Base-by-base conservation (phyloP, 129 eudicot genomes). In the Chrysanthemum makinoi region DNA sequence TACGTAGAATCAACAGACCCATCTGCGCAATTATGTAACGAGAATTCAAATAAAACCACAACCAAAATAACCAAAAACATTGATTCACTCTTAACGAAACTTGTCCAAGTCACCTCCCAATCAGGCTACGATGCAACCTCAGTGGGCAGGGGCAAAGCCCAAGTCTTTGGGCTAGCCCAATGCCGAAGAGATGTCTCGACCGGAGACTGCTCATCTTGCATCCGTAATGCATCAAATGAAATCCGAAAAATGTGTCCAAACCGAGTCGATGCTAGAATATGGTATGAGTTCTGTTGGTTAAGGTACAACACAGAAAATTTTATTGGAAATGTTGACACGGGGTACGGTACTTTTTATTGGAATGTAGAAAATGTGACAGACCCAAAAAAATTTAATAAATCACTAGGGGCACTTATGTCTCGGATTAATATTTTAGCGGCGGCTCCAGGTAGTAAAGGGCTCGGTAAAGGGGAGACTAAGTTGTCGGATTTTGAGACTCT, bases 211-310 rank as follows among this genome's bases (percentile, higher is more conserved):
- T 70, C 83, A 0, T 22, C 61, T 51, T 93, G 98, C 84, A 87
- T 89, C 69, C 82, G 77, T 70, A 85, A 82, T 4, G 98, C 96
- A 1, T 83, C 95, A 0, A 66, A 73, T 39, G 72, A 85, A 24
- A 80, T 84, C 47, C 83, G 66, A 19, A 71, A 68, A 2, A 71
- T 47, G 3, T 93, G 96, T 69, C 91, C 91, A 2, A 64, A 67
- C 52, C 89, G 82, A 30, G 52, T 81, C 5, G 98, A 87, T 64
- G 95, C 95, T 44, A 81, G 87, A 65, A 78, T 93, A 6, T 93
- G 98, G 96, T 93, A 89, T n/a, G 98, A 93, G 51, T 85, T 75
- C 59, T 93, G 98, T 64, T 79, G 87, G 75, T 15, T 87, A 18
- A 83, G 96, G 77, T 93, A 93, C 68, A 64, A 72, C 66, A 79